Conservation (phyloP, 352 stramenopile genomes). For the Globisporangium okanoganense region DNA sequence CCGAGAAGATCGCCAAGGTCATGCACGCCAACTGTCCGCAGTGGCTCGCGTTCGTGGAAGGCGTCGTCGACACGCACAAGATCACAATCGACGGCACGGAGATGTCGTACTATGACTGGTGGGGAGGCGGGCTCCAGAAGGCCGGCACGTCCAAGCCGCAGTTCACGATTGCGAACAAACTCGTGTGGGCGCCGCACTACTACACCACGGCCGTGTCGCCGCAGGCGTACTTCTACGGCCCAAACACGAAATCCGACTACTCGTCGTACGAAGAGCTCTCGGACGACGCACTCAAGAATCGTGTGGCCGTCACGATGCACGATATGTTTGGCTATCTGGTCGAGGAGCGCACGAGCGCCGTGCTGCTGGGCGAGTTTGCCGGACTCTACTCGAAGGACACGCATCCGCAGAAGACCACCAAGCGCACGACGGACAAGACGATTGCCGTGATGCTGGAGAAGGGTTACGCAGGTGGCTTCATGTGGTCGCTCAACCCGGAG, state of each 20-base stretch:
- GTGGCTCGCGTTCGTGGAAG: slow-evolving; percentile 80
- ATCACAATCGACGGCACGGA: slow-evolving; percentile 41
- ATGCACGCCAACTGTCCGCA: slow-evolving; percentile 73
- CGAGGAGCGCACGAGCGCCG: slow-evolving; percentile 37
- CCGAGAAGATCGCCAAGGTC: slow-evolving; percentile 69
- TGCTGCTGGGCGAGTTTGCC: slow-evolving; percentile 75
- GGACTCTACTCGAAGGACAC: slow-evolving; percentile 66
- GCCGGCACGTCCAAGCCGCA: slow-evolving; percentile 39
- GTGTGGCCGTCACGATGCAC: slow-evolving; percentile 56
- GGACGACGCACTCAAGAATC: slow-evolving; percentile 42
- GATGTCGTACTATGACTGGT: slow-evolving; percentile 81
- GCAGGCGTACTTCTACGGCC: slow-evolving; percentile 72
- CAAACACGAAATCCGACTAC: slow-evolving; percentile 43
- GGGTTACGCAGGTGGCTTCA: slow-evolving; percentile 69
- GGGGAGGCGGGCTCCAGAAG: slow-evolving; percentile 66
- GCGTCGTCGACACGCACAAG: slow-evolving; percentile 42
- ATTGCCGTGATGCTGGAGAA: slow-evolving; percentile 63
- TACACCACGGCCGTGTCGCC: slow-evolving; percentile 76
- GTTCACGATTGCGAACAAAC: slow-evolving; percentile 63
- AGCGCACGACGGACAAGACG: slow-evolving; percentile 69
- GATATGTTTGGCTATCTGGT: slow-evolving; percentile 79
- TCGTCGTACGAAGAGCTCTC: slow-evolving; percentile 55
- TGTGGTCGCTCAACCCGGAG: slow-evolving; percentile 84
- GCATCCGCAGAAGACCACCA: slow-evolving; percentile 64
- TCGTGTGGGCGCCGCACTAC: slow-evolving; percentile 81